Base-by-base conservation (phyloP, 768 basidiomycete genomes). In the Mycena chlorophos region DNA sequence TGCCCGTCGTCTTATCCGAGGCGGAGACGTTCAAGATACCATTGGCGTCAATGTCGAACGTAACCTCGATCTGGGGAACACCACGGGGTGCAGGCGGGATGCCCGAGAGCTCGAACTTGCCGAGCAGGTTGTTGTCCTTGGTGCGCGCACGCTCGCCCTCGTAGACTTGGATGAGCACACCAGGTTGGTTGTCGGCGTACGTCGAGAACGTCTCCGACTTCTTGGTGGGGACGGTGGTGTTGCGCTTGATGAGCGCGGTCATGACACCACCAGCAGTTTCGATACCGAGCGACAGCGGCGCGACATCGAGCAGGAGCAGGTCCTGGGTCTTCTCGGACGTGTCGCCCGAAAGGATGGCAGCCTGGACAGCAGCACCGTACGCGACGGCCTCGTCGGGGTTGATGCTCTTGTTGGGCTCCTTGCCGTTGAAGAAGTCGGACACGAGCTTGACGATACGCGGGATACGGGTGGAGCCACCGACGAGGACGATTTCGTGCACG, bases 381-480 rank as follows among this genome's bases (percentile, higher is more conserved):
- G 96, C 96, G 55, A 98, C 94, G 54, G 96, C 95, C 78, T 98
- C 96, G 63, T 98, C 96, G 50, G 96, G 96, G 86, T 98, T 98
- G 82, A 98, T 98, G 78, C 89, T 89, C 84, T 95, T 97, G 83
- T 94, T 94, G 67, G 93, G 95, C 79, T 97, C 94, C 81, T 95
- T 94, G 71, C 95, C 95, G 72, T 91, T 92, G 83, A 98, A 98
- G 85, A 91, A 97, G 75, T 98, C 95, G 63, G 92, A 95, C 54
- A 98, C 92, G 70, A 98, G 91, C 77, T 97, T 95, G 71, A 93
- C 88, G 67, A 98, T 89, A 73, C 92, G 91, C 63, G 96, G 96
- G 63, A 98, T 98, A 85, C 94, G 94, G 53, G 96, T 98, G 47
- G 96, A 98, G 59, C 96, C 96, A 72, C 96, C 95, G 65, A 97